These are phyloP conservation scores for Bothia castanella DNA, from an alignment of 1,284 basidiomycete genomes.

Conservation along the genomic window DNA sequence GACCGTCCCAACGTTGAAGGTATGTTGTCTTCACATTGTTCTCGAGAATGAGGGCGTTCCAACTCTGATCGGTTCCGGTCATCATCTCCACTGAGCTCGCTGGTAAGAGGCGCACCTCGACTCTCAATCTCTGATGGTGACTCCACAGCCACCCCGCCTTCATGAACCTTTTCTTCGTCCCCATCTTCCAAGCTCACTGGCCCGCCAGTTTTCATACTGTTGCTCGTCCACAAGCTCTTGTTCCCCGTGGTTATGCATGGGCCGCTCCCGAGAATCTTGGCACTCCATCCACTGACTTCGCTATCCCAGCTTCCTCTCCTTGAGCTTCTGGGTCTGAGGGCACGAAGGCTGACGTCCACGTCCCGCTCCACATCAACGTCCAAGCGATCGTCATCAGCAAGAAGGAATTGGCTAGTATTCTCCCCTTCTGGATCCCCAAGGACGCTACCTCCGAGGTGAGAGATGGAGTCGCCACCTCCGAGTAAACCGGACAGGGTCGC, in stretches of 20 bases:
- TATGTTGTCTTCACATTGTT: conserved; percentile 19
- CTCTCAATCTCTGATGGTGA: conserved; percentile 6
- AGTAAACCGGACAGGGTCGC: conserved; percentile 49
- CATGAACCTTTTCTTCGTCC: conserved; percentile 25
- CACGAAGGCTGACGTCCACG: conserved; percentile 73
- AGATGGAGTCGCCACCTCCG: conserved; percentile 60
- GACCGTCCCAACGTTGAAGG: conserved; percentile 31
- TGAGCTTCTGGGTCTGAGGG: conserved; percentile 73
- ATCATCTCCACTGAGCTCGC: conserved; percentile 6
- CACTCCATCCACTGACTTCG: conserved; percentile 79
- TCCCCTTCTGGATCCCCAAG: conserved; percentile 53
- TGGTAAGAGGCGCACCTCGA: conserved; percentile 8
- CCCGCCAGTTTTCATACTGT: conserved; percentile 54
- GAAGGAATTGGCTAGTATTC: conserved; percentile 61
- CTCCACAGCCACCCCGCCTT: conserved; percentile 7
- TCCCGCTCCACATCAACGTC: conserved; percentile 56
- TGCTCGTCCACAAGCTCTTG: conserved; percentile 55
- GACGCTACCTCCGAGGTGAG: conserved; percentile 59
- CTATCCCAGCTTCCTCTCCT: conserved; percentile 82
- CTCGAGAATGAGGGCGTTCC: conserved; percentile 1
- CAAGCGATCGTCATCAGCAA: conserved; percentile 57
- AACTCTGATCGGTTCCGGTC: conserved; percentile 4
- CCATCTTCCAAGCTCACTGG: conserved; percentile 40
- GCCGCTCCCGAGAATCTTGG: conserved; percentile 47
- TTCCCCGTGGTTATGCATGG: conserved; percentile 43